Conservation (phyloP, 768 basidiomycete species). For the Brasilioporus rufonigricans region DNA sequence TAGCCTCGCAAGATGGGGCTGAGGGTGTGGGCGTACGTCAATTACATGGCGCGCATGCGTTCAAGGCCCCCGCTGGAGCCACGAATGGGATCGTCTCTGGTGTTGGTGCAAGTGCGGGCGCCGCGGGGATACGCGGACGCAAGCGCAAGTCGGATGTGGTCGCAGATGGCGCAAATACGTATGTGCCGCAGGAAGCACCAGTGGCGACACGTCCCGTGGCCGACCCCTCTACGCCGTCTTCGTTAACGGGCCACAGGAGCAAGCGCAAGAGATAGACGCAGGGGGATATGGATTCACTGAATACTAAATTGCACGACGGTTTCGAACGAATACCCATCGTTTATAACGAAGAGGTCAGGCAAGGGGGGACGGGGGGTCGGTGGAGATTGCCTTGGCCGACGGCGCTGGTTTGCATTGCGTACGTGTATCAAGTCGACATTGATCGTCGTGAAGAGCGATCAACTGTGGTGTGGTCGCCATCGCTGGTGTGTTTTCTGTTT, state of each 20-base stretch:
- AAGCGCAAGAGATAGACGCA: slow-evolving; percentile 30
- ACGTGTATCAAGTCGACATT: not conserved
- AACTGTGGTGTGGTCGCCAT: not conserved
- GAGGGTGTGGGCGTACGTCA: not conserved
- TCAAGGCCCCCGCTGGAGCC: slow-evolving; percentile 1
- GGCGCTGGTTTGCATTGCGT: not conserved
- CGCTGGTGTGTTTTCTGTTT: not conserved
- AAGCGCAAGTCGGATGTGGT: slow-evolving; percentile 42
- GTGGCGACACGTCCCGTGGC: not conserved
- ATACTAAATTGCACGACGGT: not conserved
- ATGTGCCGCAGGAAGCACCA: not conserved
- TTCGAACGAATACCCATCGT: not conserved
- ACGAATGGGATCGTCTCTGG: not conserved
- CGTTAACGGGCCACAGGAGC: slow-evolving; percentile 17
- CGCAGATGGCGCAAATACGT: slow-evolving; percentile 10
- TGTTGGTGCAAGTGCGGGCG: not conserved
- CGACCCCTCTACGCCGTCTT: not conserved
- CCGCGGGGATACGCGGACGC: slow-evolving; percentile 19
- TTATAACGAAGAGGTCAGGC: not conserved
- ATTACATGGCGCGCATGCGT: not conserved
- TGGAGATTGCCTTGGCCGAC: not conserved
- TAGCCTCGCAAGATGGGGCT: slow-evolving; percentile 33
- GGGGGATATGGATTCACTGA: not conserved
- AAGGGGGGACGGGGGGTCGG: not conserved
- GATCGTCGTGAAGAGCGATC: not conserved